These are phyloP conservation scores for Talaromyces atroroseus DNA, from an alignment of 2,329 filamentous ascomycete species.

Conservation along the genomic window DNA sequence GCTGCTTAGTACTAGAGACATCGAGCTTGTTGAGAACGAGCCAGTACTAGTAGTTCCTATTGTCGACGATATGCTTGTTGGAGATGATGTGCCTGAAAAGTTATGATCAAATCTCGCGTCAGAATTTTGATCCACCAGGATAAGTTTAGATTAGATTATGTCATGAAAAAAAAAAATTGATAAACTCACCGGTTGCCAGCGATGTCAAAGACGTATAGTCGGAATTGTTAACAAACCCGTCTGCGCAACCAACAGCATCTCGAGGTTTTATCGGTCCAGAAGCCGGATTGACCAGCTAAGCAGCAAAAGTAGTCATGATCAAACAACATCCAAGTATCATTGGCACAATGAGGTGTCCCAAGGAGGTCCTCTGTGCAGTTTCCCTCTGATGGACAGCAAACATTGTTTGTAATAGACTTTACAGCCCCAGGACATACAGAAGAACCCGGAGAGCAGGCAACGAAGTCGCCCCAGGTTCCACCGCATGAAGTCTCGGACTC, in stretches of 20 bases:
- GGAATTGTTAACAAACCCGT: too few relatives aligned
- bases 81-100: too few relatives aligned
- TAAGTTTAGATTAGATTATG: too few relatives aligned
- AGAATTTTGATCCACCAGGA: too few relatives aligned
- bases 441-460: background rate
- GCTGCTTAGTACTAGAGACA: too few relatives aligned
- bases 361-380: background rate
- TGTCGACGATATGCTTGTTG: too few relatives aligned
- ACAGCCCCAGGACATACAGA: background rate
- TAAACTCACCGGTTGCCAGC: too few relatives aligned
- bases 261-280: background rate
- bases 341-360: background rate
- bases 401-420: background rate
- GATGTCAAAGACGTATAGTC: too few relatives aligned
- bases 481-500: background rate
- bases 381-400: background rate
- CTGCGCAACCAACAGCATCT: background rate
- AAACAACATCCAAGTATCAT: background rate
- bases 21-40: too few relatives aligned
- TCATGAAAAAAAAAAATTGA: too few relatives aligned
- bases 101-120: too few relatives aligned
- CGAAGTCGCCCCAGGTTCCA: background rate
- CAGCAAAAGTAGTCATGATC: constrained; percentile 2
- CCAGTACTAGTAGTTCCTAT: too few relatives aligned
- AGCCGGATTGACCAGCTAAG: background rate